A percentile compares a stretch with the other conserved stretches of the same genome.
Conservation (phyloP, 2,329 filamentous ascomycete genomes). For the Neocatenulostroma microsporum region DNA sequence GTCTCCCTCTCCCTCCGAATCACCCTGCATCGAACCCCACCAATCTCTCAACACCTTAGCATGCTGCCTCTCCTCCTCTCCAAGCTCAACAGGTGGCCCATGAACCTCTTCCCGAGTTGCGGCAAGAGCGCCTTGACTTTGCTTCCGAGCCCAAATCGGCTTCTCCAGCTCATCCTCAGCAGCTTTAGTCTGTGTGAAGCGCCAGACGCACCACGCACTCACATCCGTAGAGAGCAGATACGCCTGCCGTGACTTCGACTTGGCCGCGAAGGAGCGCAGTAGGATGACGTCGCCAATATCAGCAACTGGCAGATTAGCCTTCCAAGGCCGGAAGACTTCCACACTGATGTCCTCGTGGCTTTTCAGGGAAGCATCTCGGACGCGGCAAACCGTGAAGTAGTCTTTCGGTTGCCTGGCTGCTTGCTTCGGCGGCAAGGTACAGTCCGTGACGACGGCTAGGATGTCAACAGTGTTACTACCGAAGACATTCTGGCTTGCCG, state of each 20-base stretch:
- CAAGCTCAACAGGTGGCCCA: constrained; percentile 41
- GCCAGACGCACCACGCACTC: constrained; percentile 44
- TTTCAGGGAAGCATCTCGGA: constrained; percentile 32
- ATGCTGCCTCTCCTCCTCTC: constrained; percentile 37
- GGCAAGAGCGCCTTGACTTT: constrained; percentile 13
- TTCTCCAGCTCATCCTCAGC: constrained; percentile 14
- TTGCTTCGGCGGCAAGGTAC: constrained; percentile 27
- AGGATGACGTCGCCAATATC: constrained; percentile 39
- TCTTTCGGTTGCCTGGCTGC: constrained; percentile 38
- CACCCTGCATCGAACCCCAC: too few species aligned
- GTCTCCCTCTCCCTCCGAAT: too few species aligned
- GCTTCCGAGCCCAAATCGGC: constrained; percentile 23
- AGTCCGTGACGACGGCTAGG: constrained; percentile 36
- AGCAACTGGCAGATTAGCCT: constrained; percentile 34
- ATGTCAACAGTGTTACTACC: constrained; percentile 32
- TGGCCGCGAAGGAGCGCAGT: constrained; percentile 37
- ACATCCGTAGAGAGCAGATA: constrained; percentile 35
- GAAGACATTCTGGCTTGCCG: constrained; percentile 27
- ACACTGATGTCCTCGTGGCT: constrained; percentile 21
- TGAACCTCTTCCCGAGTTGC: constrained; percentile 34
- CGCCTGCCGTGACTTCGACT: constrained; percentile 30
- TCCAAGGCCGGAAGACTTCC: constrained; percentile 39
- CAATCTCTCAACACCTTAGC: constrained; percentile 35
- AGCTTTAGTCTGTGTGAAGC: constrained; percentile 21
- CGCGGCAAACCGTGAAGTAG: constrained; percentile 35